Percentiles rank a stretch among this genome's conserved stretches.
Conservation (phyloP, 192 early-diverging fungal species). For the Entrophospora sp. region DNA sequence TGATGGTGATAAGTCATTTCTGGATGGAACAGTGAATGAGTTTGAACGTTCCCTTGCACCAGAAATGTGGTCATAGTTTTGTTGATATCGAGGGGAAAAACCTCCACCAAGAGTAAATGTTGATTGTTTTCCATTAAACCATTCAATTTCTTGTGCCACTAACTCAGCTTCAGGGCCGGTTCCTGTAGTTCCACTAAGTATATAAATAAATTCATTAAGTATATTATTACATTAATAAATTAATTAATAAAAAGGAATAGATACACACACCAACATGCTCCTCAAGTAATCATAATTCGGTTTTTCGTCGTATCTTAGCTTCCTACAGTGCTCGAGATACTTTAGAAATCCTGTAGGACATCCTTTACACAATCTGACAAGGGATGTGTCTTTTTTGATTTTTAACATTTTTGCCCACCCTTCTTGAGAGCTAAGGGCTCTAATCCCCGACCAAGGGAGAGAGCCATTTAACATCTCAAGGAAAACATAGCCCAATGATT, state of each 20-base stretch:
- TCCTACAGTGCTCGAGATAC: conserved; percentile 61
- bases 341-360: conserved; percentile 62
- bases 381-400: conserved; percentile 62
- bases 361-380: conserved; percentile 69
- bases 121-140: not conserved
- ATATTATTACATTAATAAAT: not conserved
- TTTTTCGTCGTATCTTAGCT: conserved; percentile 64
- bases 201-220: not conserved
- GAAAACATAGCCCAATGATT: conserved; percentile 75
- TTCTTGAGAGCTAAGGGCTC: conserved; percentile 68
- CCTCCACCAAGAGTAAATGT: not conserved
- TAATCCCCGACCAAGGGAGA: conserved; percentile 81
- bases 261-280: conserved; percentile 19
- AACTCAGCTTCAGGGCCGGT: not conserved
- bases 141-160: not conserved
- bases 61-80: not conserved
- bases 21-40: not conserved
- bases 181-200: not conserved
- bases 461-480: conserved; percentile 66
- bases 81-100: not conserved
- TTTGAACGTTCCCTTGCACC: not conserved
- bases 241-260: no score
- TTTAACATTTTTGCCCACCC: conserved; percentile 86
- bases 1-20: not conserved
- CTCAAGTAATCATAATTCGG: conserved; percentile 73